Conservation (phyloP, 108 stramenopile genomes). For the Phaeodactylum tricornutum region DNA sequence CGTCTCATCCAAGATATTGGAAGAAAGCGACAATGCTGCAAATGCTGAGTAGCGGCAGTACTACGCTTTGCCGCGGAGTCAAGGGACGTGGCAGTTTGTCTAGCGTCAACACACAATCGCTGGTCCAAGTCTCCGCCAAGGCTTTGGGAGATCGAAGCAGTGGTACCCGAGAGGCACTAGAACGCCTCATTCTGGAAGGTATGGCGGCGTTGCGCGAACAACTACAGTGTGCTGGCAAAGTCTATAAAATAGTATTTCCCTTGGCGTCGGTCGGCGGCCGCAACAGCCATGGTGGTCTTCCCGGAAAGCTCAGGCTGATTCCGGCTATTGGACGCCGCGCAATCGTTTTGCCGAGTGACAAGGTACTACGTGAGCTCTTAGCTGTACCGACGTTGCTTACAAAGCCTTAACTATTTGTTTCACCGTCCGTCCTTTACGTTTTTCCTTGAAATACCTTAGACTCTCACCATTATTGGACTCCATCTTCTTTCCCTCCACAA, state of each 20-base stretch:
- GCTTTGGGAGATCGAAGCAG: background rate
- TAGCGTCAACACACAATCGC: background rate
- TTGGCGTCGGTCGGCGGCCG: too few relatives aligned
- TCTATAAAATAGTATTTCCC: background rate
- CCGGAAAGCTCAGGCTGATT: too few relatives aligned
- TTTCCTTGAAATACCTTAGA: too few relatives aligned
- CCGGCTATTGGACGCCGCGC: too few relatives aligned
- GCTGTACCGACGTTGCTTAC: too few relatives aligned
- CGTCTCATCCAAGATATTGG: slow-evolving; percentile 10
- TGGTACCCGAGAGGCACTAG: background rate
- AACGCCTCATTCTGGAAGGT: background rate
- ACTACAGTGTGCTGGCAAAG: background rate
- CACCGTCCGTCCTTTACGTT: too few relatives aligned
- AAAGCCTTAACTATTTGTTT: too few relatives aligned
- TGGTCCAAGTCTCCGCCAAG: background rate
- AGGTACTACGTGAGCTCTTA: too few relatives aligned
- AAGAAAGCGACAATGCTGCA: slow-evolving; percentile 16
- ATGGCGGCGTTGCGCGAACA: background rate
- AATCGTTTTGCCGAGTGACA: too few relatives aligned
- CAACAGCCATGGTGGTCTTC: too few relatives aligned
- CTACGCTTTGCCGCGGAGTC: slow-evolving; percentile 3
- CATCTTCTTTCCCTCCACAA: too few relatives aligned
- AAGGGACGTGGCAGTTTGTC: slow-evolving; percentile 4
- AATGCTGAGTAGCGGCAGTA: slow-evolving; percentile 17
- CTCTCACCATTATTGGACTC: too few relatives aligned